These are phyloP conservation scores for Ogataea naganishii DNA, from an alignment of 805 yeast species.

Conservation along the genomic window DNA sequence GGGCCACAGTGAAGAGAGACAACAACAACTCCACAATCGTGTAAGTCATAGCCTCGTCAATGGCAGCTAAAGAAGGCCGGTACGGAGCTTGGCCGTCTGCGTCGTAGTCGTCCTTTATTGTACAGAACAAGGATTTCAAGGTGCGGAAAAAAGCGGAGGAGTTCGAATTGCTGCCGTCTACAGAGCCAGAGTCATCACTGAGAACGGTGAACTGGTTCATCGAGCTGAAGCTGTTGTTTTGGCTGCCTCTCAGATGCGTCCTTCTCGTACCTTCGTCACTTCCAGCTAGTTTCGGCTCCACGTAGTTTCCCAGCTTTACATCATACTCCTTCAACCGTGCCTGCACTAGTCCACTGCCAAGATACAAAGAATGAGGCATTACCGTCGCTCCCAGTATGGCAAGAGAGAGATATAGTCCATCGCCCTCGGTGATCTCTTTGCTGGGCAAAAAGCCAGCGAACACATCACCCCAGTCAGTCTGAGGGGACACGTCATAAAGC, in stretches of 20 bases:
- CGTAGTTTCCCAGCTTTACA: slow-evolving; percentile 52
- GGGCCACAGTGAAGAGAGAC: slow-evolving; percentile 77
- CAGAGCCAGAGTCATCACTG: too few species aligned
- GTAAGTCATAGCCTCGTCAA: slow-evolving; percentile 67
- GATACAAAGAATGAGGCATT: slow-evolving; percentile 86
- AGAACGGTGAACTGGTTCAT: too few species aligned
- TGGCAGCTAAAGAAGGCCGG: slow-evolving; percentile 74
- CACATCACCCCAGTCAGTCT: slow-evolving; percentile 49
- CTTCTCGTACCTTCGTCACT: too few species aligned
- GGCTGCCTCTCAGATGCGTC: too few species aligned
- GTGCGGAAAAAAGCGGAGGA: not conserved
- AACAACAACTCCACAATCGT: slow-evolving; percentile 78
- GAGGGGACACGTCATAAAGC: slow-evolving; percentile 54
- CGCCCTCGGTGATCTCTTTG: slow-evolving; percentile 36
- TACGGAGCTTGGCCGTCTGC: slow-evolving; percentile 34
- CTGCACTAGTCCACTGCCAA: slow-evolving; percentile 86
- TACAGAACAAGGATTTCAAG: too few species aligned
- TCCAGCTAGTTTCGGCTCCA: slow-evolving; percentile 27
- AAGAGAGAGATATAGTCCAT: slow-evolving; percentile 70
- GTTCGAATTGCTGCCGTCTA: not conserved
- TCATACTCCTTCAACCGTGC: slow-evolving; percentile 78
- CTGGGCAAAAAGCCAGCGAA: slow-evolving; percentile 61
- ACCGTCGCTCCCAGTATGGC: slow-evolving; percentile 92
- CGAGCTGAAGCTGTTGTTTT: too few species aligned
- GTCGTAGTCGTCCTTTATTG: slow-evolving; percentile 14